phyloP scores from a whole-genome alignment of 768 basidiomycete genomes.

The Termitomyces sp. region DNA sequence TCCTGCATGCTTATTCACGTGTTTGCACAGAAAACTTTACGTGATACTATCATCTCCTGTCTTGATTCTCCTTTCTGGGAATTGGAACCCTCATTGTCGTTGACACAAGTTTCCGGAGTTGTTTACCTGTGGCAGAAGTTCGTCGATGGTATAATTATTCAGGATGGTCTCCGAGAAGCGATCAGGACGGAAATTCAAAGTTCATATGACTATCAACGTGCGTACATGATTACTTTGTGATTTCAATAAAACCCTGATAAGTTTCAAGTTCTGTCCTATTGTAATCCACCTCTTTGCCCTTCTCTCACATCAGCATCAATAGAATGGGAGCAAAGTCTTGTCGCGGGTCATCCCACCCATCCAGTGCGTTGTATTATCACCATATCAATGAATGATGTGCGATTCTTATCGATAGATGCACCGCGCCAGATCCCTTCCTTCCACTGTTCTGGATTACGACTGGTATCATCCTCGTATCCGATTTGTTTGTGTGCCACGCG shows the following conservation, averaged over 20 bases:
- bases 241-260: neutral
- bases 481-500: conserved; percentile 36
- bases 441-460: conserved; percentile 32
- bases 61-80: conserved; percentile 34
- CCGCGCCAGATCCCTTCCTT: conserved; percentile 38
- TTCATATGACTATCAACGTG: conserved; percentile 40
- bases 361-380: conserved; percentile 29
- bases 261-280: conserved; percentile 29
- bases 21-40: conserved; percentile 18
- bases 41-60: conserved; percentile 23
- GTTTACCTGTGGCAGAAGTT: conserved; percentile 37
- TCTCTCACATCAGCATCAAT: conserved; percentile 34
- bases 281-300: conserved; percentile 36
- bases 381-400: neutral
- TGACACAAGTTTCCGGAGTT: conserved; percentile 27
- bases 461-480: conserved; percentile 50
- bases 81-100: conserved; percentile 20
- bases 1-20: neutral
- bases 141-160: conserved; percentile 28
- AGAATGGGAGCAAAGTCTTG: conserved; percentile 54
- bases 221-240: conserved; percentile 5
- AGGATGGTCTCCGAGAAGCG: conserved; percentile 22
- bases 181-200: conserved; percentile 39
- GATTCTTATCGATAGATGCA: conserved; percentile 39
- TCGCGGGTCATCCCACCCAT: conserved; percentile 56